Conservation (phyloP, 768 basidiomycete species). For the Kwoniella dendrophila region DNA sequence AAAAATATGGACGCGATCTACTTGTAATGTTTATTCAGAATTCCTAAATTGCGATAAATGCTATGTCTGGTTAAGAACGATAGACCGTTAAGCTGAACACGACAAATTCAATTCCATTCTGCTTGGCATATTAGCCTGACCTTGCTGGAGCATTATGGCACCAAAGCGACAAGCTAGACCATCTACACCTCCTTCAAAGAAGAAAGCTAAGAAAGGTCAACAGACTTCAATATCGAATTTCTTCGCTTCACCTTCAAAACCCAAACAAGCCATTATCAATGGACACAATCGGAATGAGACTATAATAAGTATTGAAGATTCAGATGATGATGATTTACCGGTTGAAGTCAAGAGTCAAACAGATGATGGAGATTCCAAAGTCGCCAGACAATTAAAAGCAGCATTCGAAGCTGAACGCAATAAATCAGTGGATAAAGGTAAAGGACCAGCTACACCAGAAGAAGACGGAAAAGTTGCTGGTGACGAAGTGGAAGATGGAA, state of each 20-base stretch:
- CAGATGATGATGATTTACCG: constrained; percentile 24
- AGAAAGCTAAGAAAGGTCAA: constrained; percentile 20
- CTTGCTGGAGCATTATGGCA: constrained; percentile 16
- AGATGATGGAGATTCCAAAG: constrained; percentile 27
- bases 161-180: constrained; percentile 28
- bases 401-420: constrained; percentile 40
- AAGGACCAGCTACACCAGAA: constrained; percentile 23
- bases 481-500: too few relatives aligned
- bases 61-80: too few relatives aligned
- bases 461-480: too few relatives aligned
- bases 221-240: constrained; percentile 31
- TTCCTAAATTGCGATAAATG: too few relatives aligned
- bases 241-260: constrained; percentile 35
- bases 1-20: background rate
- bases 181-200: constrained; percentile 22
- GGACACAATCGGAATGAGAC: constrained; percentile 3
- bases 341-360: constrained; percentile 1
- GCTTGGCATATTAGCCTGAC: too few relatives aligned
- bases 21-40: constrained; percentile 4
- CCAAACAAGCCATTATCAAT: background rate
- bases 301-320: constrained; percentile 32
- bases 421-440: constrained; percentile 60
- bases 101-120: too few relatives aligned
- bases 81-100: too few relatives aligned
- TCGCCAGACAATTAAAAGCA: constrained; percentile 29